Evolutionary conservation across 805 yeast species (phyloP).

Genomic region (Isabelozyma pseudorhagii): DNA sequence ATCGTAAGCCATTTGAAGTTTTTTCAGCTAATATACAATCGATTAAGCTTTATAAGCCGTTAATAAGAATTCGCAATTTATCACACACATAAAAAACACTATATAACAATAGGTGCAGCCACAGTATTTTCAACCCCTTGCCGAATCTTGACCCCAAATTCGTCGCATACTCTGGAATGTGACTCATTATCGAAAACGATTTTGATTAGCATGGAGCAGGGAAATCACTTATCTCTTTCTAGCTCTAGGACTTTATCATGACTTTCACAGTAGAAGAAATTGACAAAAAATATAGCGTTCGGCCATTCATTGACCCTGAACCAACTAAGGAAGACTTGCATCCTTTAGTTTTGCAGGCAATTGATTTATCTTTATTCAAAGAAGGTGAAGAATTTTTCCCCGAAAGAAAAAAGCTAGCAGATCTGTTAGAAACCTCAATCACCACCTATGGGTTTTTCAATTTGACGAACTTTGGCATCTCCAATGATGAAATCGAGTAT

Average conservation of each 20-base stretch:
- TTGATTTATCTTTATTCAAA: conserved; percentile 33
- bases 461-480: conserved; percentile 40
- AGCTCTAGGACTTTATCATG: neutral
- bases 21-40: too few relatives aligned
- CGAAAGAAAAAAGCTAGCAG: conserved; percentile 30
- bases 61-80: too few relatives aligned
- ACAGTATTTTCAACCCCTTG: too few relatives aligned
- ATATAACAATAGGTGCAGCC: too few relatives aligned
- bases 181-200: too few relatives aligned
- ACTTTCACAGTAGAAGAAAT: neutral
- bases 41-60: too few relatives aligned
- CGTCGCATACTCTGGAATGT: too few relatives aligned
- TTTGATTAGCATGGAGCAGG: too few relatives aligned
- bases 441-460: conserved; percentile 45
- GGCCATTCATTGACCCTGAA: conserved; percentile 24
- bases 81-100: too few relatives aligned
- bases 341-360: conserved; percentile 25
- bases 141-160: too few relatives aligned
- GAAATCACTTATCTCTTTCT: too few relatives aligned
- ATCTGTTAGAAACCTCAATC: conserved; percentile 35
- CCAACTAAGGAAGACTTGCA: conserved; percentile 14
- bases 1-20: too few relatives aligned
- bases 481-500: conserved; percentile 25
- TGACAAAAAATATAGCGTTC: conserved; percentile 14
- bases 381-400: conserved; percentile 33